These are phyloP conservation scores for Fusarium sp. DNA, from an alignment of 2,329 filamentous ascomycete genomes.

Conservation along the genomic window DNA sequence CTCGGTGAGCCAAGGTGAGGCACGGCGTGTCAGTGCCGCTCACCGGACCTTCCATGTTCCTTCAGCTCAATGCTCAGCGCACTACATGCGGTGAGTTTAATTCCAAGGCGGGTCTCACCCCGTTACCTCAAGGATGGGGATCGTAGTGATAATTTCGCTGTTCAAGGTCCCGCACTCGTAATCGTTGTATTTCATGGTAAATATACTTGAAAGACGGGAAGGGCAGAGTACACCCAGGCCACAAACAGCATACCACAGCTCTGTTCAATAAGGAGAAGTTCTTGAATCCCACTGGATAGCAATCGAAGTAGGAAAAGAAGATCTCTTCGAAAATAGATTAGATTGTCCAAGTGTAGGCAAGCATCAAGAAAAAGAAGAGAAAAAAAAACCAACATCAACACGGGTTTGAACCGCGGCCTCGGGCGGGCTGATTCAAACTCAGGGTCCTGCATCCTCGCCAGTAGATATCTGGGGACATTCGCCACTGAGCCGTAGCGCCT, in stretches of 20 bases:
- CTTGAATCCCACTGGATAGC: not conserved
- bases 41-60: not conserved
- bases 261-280: not conserved
- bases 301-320: not conserved
- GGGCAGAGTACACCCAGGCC: too few relatives aligned
- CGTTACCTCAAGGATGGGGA: too few relatives aligned
- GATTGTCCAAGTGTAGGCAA: not conserved
- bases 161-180: too few relatives aligned
- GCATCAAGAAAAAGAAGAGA: not conserved
- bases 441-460: not conserved
- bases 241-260: not conserved
- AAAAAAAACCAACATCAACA: not conserved
- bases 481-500: not conserved
- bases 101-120: too few relatives aligned
- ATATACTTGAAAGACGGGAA: too few relatives aligned
- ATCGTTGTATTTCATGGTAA: too few relatives aligned
- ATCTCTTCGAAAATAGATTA: accelerated
- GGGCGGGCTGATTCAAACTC: not conserved
- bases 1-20: not conserved
- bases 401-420: not conserved
- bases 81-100: too few relatives aligned
- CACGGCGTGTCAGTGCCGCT: not conserved
- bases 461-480: not conserved
- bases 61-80: not conserved
- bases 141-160: too few relatives aligned